phyloP scores from a whole-genome alignment of 2,329 filamentous ascomycete genomes.

The Fusarium pininemorale region DNA sequence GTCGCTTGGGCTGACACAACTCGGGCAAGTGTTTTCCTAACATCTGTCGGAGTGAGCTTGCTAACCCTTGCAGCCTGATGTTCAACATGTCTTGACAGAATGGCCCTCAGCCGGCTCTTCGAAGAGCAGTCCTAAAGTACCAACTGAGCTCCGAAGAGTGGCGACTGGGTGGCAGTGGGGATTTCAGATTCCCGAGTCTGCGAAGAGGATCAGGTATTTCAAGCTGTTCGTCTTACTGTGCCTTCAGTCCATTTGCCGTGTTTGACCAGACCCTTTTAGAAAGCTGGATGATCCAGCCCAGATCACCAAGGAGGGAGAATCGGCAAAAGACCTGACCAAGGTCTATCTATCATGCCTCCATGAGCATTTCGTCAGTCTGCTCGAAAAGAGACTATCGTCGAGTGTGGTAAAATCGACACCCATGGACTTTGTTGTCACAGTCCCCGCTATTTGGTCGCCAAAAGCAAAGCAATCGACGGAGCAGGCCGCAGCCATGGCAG shows the following conservation, averaged over 20 bases:
- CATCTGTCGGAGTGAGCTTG: neutral
- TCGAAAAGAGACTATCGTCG: constrained; percentile 54
- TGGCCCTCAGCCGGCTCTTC: constrained; percentile 53
- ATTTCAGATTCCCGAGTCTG: constrained; percentile 56
- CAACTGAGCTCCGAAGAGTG: constrained; percentile 57
- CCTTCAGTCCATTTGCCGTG: neutral
- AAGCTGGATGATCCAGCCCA: constrained; percentile 49
- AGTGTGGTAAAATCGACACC: constrained; percentile 54
- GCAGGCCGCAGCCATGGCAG: constrained; percentile 50
- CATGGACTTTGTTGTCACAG: constrained; percentile 64
- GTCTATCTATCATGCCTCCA: constrained; percentile 59
- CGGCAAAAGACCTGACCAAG: constrained; percentile 49
- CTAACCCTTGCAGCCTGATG: constrained; percentile 49
- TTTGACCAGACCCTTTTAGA: constrained; percentile 38
- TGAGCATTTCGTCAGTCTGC: constrained; percentile 56
- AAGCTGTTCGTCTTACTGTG: constrained; percentile 54
- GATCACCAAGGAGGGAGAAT: constrained; percentile 46
- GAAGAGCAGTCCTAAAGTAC: constrained; percentile 56
- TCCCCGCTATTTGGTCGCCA: constrained; percentile 68
- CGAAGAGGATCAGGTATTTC: constrained; percentile 55
- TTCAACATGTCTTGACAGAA: constrained; percentile 53
- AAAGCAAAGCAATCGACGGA: constrained; percentile 61
- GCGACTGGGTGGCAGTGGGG: constrained; percentile 59
- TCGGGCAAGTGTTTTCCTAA: constrained; percentile 42
- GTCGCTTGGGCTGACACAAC: constrained; percentile 61